Evolutionary conservation across 2,329 filamentous ascomycete genomes (phyloP).

Genomic region (Botryotinia calthae): DNA sequence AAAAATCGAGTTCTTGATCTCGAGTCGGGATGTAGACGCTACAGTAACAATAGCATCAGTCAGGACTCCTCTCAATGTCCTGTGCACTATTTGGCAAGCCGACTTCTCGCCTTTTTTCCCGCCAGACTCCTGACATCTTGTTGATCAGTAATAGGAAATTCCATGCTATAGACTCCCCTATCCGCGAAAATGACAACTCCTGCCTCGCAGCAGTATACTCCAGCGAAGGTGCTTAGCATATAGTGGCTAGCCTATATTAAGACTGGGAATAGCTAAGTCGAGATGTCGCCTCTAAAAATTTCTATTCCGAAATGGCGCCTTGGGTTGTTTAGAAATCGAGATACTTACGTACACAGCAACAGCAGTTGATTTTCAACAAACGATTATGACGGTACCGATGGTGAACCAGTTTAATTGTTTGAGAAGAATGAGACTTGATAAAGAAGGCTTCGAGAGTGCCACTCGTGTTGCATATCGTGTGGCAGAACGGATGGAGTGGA

Average conservation of each 20-base stretch:
- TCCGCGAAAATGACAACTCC: background rate
- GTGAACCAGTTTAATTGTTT: background rate
- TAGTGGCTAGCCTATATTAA: background rate
- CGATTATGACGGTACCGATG: background rate
- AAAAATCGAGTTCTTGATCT: background rate
- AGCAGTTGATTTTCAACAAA: background rate
- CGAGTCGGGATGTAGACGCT: no score
- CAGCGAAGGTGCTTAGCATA: background rate
- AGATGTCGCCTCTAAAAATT: background rate
- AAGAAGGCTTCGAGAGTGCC: background rate
- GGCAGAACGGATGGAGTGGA: background rate
- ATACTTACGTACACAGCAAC: background rate
- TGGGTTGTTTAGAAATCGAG: background rate
- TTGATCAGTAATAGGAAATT: background rate
- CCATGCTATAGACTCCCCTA: background rate
- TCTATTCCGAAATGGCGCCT: background rate
- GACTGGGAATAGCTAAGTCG: background rate
- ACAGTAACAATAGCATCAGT: no score
- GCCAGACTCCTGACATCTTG: no score
- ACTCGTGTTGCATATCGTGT: rapidly evolving
- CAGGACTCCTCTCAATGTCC: background rate
- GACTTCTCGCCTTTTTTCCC: no score
- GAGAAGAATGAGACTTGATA: background rate
- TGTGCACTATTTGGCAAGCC: background rate
- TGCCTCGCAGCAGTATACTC: background rate